Conservation (phyloP, 192 early-diverging fungal genomes). For the Chytriomyces sp. region DNA sequence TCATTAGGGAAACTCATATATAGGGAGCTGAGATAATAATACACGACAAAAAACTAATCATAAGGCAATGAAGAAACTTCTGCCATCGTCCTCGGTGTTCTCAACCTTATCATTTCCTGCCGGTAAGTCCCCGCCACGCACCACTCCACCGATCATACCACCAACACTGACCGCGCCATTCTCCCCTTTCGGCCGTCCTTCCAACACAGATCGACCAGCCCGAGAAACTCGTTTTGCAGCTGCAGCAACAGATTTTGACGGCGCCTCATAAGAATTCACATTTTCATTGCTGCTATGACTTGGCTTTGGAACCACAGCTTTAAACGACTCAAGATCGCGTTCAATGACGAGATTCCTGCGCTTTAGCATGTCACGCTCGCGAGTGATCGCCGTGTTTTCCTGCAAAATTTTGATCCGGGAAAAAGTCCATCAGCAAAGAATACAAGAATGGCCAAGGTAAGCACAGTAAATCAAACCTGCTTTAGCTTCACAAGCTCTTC, state of each 20-base stretch:
- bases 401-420: neutral
- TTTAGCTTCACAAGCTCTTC: conserved; percentile 54
- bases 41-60: no score
- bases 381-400: conserved; percentile 13
- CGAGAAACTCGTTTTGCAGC: neutral
- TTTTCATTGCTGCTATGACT: neutral
- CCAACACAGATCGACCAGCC: neutral
- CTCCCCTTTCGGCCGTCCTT: neutral
- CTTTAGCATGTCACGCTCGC: conserved; percentile 22
- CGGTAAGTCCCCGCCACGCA: no score
- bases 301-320: conserved; percentile 9
- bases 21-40: no score
- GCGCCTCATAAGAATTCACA: no score
- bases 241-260: neutral
- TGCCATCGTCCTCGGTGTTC: no score
- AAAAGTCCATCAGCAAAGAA: neutral
- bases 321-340: conserved; percentile 28
- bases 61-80: no score
- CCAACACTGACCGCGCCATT: no score
- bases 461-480: conserved; percentile 33
- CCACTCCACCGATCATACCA: no score
- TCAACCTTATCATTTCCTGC: no score
- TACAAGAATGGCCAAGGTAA: neutral
- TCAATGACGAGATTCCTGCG: conserved; percentile 19
- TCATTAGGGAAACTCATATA: no score